Base-by-base conservation (phyloP, 495 filamentous ascomycete genomes). In the Daldinia vernicosa region DNA sequence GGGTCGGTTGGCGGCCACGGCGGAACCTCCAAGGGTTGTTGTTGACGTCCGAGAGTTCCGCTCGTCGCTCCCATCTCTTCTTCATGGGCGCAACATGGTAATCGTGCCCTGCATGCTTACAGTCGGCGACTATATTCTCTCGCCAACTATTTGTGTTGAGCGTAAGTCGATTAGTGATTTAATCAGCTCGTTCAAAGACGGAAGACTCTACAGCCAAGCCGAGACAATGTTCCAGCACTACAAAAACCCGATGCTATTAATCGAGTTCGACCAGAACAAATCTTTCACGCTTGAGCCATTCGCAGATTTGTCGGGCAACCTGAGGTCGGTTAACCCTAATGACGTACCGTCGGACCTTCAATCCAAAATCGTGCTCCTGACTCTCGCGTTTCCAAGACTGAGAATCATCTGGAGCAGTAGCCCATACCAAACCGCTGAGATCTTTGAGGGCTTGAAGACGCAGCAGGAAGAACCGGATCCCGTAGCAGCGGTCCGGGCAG, bases 251-350 rank as follows among this genome's bases (percentile, higher is more conserved):
- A 91, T 98, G 86, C 89, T 99, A 3, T 84, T 99, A 33, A 97
- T 99, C 72, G 95, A 99, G 77, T 99, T 99, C 79, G 94, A 98
- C 79, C 92, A 97, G 76, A 93, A 97, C 81, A 97, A 97, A 76
- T 93, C 92, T 22, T 99, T 99, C 79, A 98, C 93, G 9, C 90
- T 99, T 15, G 95, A 98, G 79, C 92, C 93, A 0, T 97, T 97
- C 76, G 91, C 92, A 11, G 92, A 93, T 62, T 83, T 93, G 2
- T 91, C 91, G 28, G 89, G 88, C n/a, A 89, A 87, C 40, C 75
- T 89, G 24, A 85, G 87, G 19, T 86, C 86, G 70, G 74, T 84
- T 30, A 79, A 78, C 63, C 84, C 85, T 60, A 83, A 87, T 22
- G 81, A 85, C 11, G 80, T 81, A 11, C 84, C 88, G 4, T 88